Base-by-base conservation (phyloP, 2,329 filamentous ascomycete genomes). In the Neoscytalidium dimidiatum region DNA sequence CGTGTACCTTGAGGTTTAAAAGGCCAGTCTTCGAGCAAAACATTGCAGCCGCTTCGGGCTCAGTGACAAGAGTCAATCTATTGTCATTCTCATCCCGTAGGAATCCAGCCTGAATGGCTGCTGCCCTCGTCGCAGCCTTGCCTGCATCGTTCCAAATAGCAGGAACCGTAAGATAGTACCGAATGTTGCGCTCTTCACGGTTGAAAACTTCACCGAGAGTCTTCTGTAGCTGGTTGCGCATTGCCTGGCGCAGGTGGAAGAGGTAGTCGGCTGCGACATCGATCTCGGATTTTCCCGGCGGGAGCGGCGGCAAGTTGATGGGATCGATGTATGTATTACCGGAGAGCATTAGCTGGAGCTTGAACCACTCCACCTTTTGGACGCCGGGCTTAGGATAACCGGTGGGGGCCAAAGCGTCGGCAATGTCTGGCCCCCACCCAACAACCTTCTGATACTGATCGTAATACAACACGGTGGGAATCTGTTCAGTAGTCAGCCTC, bases 351-450 rank as follows among this genome's bases (percentile, higher is more conserved):
- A 99, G 88, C 82, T 99, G 95, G 71, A 99, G 86, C 84, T 98
- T 98, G 86, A 99, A 98, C 95, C 95, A 99, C 82, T 98, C 95
- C 26, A 98, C 94, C 83, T 98, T 98, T 80, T 98, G 95, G 71
- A 99, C 94, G 69, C 94, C 94, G 35, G 92, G 92, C 83, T 98
- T 98, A 71, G 95, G 95, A 79, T 98, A 98, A 68, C 95, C 95
- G 44, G 95, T 98, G 31, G 95, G 95, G 62, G 95, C 94, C 69
- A 98, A 86, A 69, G 95, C 95, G 80, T 98, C 94, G 67, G 95
- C 92, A 73, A 98, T 98, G 83, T 99, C 95, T 65, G 94, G 94
- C 68, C 95, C 95, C 95, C 95, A 99, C 72, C 95, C 95, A n/a
- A 98, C 95, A 56, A 99, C 95, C 80, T 98, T 97, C 76, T 99